phyloP scores from a whole-genome alignment of 1,139 yeast species.

The Scheffersomyces insectosa region DNA sequence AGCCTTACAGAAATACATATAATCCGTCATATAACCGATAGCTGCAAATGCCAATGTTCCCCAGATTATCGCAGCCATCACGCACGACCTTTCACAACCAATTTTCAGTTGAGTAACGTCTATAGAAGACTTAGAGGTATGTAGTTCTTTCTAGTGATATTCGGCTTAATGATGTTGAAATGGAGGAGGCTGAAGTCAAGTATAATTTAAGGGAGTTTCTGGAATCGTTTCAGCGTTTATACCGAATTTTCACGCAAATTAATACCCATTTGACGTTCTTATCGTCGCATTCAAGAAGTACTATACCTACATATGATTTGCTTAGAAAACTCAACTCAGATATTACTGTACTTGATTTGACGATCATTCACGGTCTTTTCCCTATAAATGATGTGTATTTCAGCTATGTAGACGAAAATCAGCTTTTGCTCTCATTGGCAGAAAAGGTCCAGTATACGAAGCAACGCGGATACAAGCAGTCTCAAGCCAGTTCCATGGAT shows the following conservation, averaged over 20 bases:
- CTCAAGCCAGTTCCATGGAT: constrained; percentile 29
- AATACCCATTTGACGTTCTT: constrained; percentile 47
- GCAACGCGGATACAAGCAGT: constrained; percentile 50
- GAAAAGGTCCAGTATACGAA: constrained; percentile 36
- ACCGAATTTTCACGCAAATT: constrained; percentile 28
- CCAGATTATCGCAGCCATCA: no score
- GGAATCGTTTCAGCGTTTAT: constrained; percentile 8
- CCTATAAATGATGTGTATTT: constrained; percentile 67
- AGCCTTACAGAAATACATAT: no score
- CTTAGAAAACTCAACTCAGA: constrained; percentile 32
- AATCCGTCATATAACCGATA: no score
- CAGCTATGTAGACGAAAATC: constrained; percentile 75
- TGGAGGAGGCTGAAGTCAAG: not conserved
- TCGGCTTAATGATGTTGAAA: no score
- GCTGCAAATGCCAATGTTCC: no score
- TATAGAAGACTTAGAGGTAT: no score
- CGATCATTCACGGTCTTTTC: constrained; percentile 59
- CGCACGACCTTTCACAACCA: no score
- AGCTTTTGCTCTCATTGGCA: constrained; percentile 38
- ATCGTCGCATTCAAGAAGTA: constrained; percentile 41
- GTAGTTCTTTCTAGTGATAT: no score
- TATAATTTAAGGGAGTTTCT: constrained; percentile 6
- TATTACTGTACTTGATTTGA: constrained; percentile 53
- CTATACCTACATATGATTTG: constrained; percentile 41
- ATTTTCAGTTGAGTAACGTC: no score